These are phyloP conservation scores for Pseudoneurospora amorphoporcata DNA, from an alignment of 495 filamentous ascomycete genomes.

Conservation along the genomic window DNA sequence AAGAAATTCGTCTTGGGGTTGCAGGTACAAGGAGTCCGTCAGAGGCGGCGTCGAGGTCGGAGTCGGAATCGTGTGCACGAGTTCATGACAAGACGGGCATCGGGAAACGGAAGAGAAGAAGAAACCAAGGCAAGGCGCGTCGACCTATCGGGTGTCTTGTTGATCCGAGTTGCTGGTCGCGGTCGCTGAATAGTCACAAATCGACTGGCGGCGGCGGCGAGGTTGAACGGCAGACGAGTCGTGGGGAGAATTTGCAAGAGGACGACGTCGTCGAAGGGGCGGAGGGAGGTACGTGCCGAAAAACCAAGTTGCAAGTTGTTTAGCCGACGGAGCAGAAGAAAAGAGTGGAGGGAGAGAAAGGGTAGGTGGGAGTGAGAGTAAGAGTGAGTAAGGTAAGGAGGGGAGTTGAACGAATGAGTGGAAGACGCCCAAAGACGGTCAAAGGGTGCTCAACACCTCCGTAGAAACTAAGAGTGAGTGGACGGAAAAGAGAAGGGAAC, in stretches of 20 bases:
- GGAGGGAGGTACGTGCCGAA: background rate
- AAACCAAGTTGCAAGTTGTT: background rate
- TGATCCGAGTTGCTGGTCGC: background rate
- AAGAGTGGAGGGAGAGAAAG: slow-evolving; percentile 9
- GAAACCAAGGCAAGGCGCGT: slow-evolving; percentile 2
- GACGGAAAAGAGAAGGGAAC: slow-evolving; percentile 19
- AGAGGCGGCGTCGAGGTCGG: slow-evolving; percentile 12
- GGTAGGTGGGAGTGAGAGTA: slow-evolving; percentile 9
- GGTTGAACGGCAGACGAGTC: slow-evolving; percentile 18
- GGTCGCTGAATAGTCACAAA: background rate
- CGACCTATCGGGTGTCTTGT: slow-evolving; percentile 14
- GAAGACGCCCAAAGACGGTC: slow-evolving; percentile 6
- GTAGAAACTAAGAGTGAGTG: background rate
- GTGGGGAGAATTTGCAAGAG: slow-evolving; percentile 12
- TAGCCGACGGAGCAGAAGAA: slow-evolving; percentile 9
- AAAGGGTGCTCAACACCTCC: slow-evolving; percentile 2
- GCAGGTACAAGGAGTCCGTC: slow-evolving; percentile 9
- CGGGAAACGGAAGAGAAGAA: slow-evolving; percentile 4
- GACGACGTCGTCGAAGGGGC: slow-evolving; percentile 23
- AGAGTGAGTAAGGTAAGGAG: slow-evolving; percentile 15
- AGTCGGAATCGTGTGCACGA: slow-evolving; percentile 15
- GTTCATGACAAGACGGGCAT: slow-evolving; percentile 26
- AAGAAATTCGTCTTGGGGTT: slow-evolving; percentile 19
- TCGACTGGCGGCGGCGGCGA: slow-evolving; percentile 5
- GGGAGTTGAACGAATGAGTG: background rate